Conservation (phyloP, 2,329 filamentous ascomycete genomes). For the Fusarium multiceps region DNA sequence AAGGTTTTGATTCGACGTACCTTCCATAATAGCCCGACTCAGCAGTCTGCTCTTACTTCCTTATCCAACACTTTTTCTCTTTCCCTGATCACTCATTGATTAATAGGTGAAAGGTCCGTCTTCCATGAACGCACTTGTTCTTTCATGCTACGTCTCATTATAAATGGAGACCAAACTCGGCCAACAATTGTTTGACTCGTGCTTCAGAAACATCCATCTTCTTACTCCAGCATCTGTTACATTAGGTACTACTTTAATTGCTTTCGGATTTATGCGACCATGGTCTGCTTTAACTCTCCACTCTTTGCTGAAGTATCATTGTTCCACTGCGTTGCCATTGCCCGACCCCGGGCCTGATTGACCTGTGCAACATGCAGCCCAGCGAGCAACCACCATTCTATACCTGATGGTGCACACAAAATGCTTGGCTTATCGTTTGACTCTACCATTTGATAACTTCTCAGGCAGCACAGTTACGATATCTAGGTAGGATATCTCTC, state of each 20-base stretch:
- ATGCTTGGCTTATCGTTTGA: conserved; percentile 11
- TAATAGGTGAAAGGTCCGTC: too few species aligned
- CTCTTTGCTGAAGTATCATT: conserved; percentile 20
- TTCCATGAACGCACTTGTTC: not conserved
- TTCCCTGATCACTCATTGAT: too few species aligned
- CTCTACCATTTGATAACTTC: not conserved
- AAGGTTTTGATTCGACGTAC: not conserved
- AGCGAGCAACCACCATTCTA: conserved; percentile 14
- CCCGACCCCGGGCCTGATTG: conserved; percentile 10
- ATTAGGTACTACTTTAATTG: conserved; percentile 1
- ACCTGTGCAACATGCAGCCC: conserved; percentile 19
- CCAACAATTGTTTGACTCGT: not conserved
- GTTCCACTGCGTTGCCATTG: conserved; percentile 27
- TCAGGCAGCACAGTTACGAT: not conserved
- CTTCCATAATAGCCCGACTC: not conserved
- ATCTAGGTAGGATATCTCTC: not conserved
- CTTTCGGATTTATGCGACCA: conserved; percentile 2
- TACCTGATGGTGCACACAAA: not conserved
- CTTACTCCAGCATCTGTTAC: not conserved
- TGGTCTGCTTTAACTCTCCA: conserved; percentile 22
- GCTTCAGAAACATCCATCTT: not conserved
- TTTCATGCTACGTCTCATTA: not conserved
- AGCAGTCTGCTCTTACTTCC: not conserved
- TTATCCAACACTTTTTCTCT: not conserved
- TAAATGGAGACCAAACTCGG: not conserved